A percentile compares a stretch with the other conserved stretches of the same genome.
These are phyloP conservation scores for Komagataella phaffii DNA, from an alignment of 805 yeast species.

Conservation along the genomic window DNA sequence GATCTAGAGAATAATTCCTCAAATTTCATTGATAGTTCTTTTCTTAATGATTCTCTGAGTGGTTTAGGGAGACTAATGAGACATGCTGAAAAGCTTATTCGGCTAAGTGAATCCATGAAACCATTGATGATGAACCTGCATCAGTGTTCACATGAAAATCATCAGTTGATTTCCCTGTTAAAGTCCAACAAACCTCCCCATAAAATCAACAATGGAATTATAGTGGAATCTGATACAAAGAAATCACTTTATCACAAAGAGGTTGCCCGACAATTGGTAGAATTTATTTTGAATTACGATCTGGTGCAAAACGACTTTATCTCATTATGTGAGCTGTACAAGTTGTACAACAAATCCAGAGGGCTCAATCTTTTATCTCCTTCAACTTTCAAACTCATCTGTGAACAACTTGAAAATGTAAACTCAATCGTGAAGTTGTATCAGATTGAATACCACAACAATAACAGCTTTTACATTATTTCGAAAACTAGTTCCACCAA, in stretches of 20 bases:
- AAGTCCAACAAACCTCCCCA: slow-evolving; percentile 16
- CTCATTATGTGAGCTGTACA: slow-evolving; percentile 48
- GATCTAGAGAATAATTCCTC: slow-evolving; percentile 51
- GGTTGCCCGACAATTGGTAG: slow-evolving; percentile 68
- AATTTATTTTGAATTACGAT: slow-evolving; percentile 36
- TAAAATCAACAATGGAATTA: slow-evolving; percentile 13
- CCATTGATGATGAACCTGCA: slow-evolving; percentile 6
- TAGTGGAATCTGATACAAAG: slow-evolving; percentile 7
- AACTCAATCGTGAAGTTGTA: slow-evolving; percentile 1
- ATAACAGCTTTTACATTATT: slow-evolving; percentile 10
- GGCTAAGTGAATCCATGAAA: slow-evolving; percentile 30
- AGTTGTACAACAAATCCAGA: slow-evolving; percentile 49
- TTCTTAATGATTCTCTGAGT: slow-evolving; percentile 56
- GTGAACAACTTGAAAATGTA: slow-evolving; percentile 11
- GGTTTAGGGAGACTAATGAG: slow-evolving; percentile 68
- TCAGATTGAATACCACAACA: neutral
- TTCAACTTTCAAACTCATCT: slow-evolving; percentile 33
- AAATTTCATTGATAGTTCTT: slow-evolving; percentile 37
- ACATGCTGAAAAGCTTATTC: slow-evolving; percentile 62
- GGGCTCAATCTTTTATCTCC: slow-evolving; percentile 62
- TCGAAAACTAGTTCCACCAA: slow-evolving; percentile 11
- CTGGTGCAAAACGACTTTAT: slow-evolving; percentile 45
- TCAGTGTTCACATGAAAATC: slow-evolving; percentile 6
- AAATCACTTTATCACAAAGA: slow-evolving; percentile 32
- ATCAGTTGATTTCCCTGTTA: slow-evolving; percentile 12